Evolutionary conservation across 176 grass and related monocot species (phyloP).

Genomic region (Aegilops umbellulata): DNA sequence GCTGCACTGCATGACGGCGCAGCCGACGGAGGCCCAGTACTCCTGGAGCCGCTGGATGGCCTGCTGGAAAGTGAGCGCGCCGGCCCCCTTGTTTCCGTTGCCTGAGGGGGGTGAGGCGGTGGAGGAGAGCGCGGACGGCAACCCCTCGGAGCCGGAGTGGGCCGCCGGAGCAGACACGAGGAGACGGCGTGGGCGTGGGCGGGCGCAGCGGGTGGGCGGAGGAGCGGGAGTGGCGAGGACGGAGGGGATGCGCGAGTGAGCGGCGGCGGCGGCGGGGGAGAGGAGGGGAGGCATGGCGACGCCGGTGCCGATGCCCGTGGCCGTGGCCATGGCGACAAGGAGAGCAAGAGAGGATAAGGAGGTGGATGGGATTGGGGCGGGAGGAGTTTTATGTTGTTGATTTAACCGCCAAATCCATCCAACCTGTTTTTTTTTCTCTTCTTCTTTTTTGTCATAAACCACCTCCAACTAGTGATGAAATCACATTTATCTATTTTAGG

Average conservation of each 20-base stretch:
- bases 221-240: not conserved
- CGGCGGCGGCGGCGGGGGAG: not conserved
- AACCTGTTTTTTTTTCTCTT: no score
- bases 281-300: constrained; percentile 13
- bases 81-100: not conserved
- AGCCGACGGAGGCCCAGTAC: constrained; percentile 95
- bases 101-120: not conserved
- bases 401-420: no score
- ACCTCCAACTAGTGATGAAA: no score
- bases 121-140: not conserved
- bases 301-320: not conserved
- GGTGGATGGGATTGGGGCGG: not conserved
- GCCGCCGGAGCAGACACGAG: not conserved
- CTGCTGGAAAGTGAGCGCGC: constrained; percentile 83
- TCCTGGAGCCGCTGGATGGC: constrained; percentile 98
- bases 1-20: constrained; percentile 96
- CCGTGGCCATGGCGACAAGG: not conserved
- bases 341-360: not conserved
- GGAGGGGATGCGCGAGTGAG: not conserved
- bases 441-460: no score
- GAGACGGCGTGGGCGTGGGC: not conserved
- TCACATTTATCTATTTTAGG: no score
- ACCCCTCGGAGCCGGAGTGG: not conserved
- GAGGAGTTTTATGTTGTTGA: not conserved
- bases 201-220: not conserved